Base-by-base conservation (phyloP, 164 flowering plant species). In the Magnolia kwangsiensis region DNA sequence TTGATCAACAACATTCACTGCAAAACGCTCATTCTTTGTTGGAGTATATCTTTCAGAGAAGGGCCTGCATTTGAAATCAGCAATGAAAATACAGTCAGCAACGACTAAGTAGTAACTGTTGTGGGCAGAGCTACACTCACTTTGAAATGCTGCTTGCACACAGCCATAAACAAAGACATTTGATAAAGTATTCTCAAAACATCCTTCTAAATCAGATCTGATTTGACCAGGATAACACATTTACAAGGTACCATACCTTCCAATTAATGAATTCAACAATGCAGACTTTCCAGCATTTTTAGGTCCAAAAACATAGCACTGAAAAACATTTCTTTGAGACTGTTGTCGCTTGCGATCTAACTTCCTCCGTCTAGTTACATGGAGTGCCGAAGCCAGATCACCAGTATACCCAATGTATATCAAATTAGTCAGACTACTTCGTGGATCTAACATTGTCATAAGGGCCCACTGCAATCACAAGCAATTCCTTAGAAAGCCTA, bases 241-340 rank as follows among this genome's bases (percentile, higher is more conserved):
- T 73, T 31, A 27, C 23, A 21, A 2, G 14, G 0, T 66, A 51
- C 7, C 66, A 7, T 4, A 94, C 99, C 98, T 96, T 89, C 92
- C 97, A 73, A 92, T 76, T 77, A 92, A 91, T 68, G 98, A 87
- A 84, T 89, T 89, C 80, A 94, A 74, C 69, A 96, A 78, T 65
- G 92, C 87, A 73, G 98, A 90, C 63, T 96, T 96, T 59, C 99
- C 99, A 77, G 98, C 86, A 78, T 82, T 86, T 79, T 80, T 86
- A 27, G 99, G 98, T 69, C 99, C 99, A 88, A 94, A 92, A 72
- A 96, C 97, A 82, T 89, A 94, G 82, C 99, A 96, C 76, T 94
- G 98, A 84, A 84, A 88, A 76, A 94, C 98, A 81, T 90, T 92
- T 86, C 98, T 87, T 49, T 91, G 98, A 7, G 92, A 78, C 67